Evolutionary conservation across 805 yeast genomes (phyloP), one percentile per base, ranked within the genome.

Genomic region (Candida takata): DNA sequence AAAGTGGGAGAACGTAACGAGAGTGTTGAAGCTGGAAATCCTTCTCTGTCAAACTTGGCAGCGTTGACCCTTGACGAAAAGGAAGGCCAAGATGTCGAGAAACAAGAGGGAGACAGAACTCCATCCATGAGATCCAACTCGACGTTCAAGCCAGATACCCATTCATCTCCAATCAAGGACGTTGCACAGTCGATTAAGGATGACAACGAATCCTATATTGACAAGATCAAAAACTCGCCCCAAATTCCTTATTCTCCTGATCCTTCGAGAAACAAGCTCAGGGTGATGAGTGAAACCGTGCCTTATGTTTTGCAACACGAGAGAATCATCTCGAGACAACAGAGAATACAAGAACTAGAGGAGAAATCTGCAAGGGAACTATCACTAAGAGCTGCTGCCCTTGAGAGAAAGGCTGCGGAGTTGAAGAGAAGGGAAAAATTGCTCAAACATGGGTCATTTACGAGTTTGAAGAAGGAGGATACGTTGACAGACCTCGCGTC

Each of bases 261-360:
- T 24, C 62, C 63, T 28, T 71, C 71, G 34, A 72, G 84, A 44
- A 69, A 69, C 45, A 84, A 81, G 58, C 62, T 84, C 45, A 69
- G 94, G 53, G 83, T 79, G 52, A 77, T 84, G 37, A 79, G 87
- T 29, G 90, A 82, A 52, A 84, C 92, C 2, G 84, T 84, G 17
- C 94, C 94, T n/a, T 84, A 84, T 48, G 80, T 82, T 24, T 62
- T 84, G 43, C 72, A 84, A 54, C 90, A 83, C 56, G 90, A 84
- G 57, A 71, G 81, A 38, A 71, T 83, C 38, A 60, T 77, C 45
- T 79, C 81, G 35, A 78, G 84, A 57, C 88, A 84, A 52, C 84
- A 78, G 39, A 83, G 79, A 60, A 62, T 84, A 34, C 88, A 83
- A 54, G 86, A 83, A 48, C 61, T 84, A 60, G 94, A 84, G 55